Evolutionary conservation across 768 basidiomycete species (phyloP).

Genomic region (Lactarius pseudohatsudake): DNA sequence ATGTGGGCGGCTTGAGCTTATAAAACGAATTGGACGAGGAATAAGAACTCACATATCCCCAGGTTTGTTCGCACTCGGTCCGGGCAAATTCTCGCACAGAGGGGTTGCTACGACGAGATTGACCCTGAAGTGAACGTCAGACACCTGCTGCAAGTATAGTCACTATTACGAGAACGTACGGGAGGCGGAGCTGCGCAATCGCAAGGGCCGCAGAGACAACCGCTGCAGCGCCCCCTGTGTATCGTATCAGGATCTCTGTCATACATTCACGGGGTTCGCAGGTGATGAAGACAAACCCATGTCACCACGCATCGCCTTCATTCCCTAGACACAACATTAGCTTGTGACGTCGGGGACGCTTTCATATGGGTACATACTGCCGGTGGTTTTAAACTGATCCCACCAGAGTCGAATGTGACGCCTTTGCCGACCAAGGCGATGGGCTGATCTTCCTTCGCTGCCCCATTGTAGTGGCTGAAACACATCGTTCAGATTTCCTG

Average conservation of each 20-base stretch:
- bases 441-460: slow-evolving; percentile 53
- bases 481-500: neutral
- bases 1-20: slow-evolving; percentile 5
- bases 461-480: slow-evolving; percentile 79
- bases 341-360: slow-evolving; percentile 3
- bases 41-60: slow-evolving; percentile 67
- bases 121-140: slow-evolving; percentile 45
- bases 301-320: slow-evolving; percentile 85
- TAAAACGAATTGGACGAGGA: too few species aligned
- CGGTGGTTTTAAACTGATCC: slow-evolving; percentile 81
- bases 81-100: slow-evolving; percentile 85
- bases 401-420: slow-evolving; percentile 87
- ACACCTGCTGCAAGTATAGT: neutral
- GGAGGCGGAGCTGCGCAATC: slow-evolving; percentile 78
- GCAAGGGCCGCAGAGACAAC: slow-evolving; percentile 72
- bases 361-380: slow-evolving; percentile 44
- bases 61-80: slow-evolving; percentile 64
- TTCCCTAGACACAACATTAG: slow-evolving; percentile 45
- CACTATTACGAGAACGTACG: slow-evolving; percentile 46
- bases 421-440: slow-evolving; percentile 84
- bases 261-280: neutral
- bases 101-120: slow-evolving; percentile 75
- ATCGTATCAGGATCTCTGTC: neutral
- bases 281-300: slow-evolving; percentile 56
- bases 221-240: slow-evolving; percentile 71